Percentiles rank a stretch among this genome's conserved stretches.
Conservation (phyloP, 345 rosid genomes). For the Lagerstroemia speciosa region DNA sequence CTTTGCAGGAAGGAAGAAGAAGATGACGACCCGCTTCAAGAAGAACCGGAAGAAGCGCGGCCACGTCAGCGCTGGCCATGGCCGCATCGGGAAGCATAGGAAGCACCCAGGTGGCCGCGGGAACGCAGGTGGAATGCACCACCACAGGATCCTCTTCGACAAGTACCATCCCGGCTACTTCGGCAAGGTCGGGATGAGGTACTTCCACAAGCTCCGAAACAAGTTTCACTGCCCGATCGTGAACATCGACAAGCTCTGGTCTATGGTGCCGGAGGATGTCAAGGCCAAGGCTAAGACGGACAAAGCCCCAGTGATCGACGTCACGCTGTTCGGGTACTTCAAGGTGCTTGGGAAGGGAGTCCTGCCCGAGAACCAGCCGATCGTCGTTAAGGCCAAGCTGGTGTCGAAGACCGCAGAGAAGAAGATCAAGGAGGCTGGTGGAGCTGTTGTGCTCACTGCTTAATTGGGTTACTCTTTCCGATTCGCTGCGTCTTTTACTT, state of each 20-base stretch:
- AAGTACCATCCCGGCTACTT: conserved; percentile 74
- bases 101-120: conserved; percentile 71
- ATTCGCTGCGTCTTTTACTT: background rate
- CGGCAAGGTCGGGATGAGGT: conserved; percentile 43
- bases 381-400: conserved; percentile 59
- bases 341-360: conserved; percentile 50
- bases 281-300: conserved; percentile 47
- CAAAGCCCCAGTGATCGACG: conserved; percentile 47
- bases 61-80: conserved; percentile 73
- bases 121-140: conserved; percentile 60
- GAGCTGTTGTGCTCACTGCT: conserved; percentile 45
- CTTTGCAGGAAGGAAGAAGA: background rate
- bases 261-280: conserved; percentile 42
- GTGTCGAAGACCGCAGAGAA: conserved; percentile 54
- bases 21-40: conserved; percentile 35
- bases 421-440: conserved; percentile 69
- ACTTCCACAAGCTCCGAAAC: conserved; percentile 61
- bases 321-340: conserved; percentile 48
- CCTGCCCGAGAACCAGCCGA: conserved; percentile 41
- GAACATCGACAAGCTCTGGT: conserved; percentile 65
- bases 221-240: conserved; percentile 57
- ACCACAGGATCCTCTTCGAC: conserved; percentile 67
- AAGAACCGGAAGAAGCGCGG: conserved; percentile 66
- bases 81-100: conserved; percentile 68
- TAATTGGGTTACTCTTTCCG: background rate